A percentile compares a stretch with the other conserved stretches of the same genome.
Evolutionary conservation across 1,139 yeast genomes (phyloP).

Genomic region (Lodderomyces beijingensis): DNA sequence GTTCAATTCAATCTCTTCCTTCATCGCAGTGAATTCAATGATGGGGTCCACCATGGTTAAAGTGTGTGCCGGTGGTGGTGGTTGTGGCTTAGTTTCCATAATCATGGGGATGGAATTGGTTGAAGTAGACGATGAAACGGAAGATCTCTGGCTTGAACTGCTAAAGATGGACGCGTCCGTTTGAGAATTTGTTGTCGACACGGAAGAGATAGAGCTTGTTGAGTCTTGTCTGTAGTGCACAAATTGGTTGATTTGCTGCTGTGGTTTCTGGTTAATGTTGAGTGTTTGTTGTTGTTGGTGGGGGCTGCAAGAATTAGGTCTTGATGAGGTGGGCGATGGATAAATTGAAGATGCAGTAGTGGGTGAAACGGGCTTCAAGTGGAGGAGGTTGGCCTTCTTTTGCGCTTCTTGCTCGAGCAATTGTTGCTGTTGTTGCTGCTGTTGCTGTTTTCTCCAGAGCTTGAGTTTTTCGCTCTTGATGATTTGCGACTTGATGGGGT

Average conservation of each 20-base stretch:
- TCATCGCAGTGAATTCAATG: slow-evolving; percentile 39
- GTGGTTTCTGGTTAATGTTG: slow-evolving; percentile 2
- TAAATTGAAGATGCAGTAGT: slow-evolving; percentile 3
- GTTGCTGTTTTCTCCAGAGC: slow-evolving; percentile 6
- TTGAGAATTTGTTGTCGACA: slow-evolving; percentile 21
- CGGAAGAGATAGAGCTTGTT: slow-evolving; percentile 17
- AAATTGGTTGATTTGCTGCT: slow-evolving; percentile 4
- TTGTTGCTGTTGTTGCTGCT: slow-evolving; percentile 8
- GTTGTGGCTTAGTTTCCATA: slow-evolving; percentile 5
- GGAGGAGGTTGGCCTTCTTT: not conserved
- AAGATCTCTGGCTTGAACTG: slow-evolving; percentile 1
- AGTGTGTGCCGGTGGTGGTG: not conserved
- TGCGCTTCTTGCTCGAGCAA: slow-evolving; percentile 1
- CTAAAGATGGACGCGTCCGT: slow-evolving; percentile 17
- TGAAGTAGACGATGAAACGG: slow-evolving; percentile 19
- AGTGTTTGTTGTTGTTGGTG: slow-evolving; percentile 2
- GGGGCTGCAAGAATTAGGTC: slow-evolving; percentile 10
- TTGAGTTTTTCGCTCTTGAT: slow-evolving; percentile 38
- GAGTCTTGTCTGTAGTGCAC: slow-evolving; percentile 30
- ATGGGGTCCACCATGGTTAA: slow-evolving; percentile 29
- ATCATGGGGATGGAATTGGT: slow-evolving; percentile 15
- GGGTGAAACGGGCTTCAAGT: not conserved
- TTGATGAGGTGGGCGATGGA: slow-evolving; percentile 10
- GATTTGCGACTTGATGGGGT: slow-evolving; percentile 60
- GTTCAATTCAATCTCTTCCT: slow-evolving; percentile 39